Conservation (phyloP, 2,329 filamentous ascomycete species). For the Didymosphaeria variabile region DNA sequence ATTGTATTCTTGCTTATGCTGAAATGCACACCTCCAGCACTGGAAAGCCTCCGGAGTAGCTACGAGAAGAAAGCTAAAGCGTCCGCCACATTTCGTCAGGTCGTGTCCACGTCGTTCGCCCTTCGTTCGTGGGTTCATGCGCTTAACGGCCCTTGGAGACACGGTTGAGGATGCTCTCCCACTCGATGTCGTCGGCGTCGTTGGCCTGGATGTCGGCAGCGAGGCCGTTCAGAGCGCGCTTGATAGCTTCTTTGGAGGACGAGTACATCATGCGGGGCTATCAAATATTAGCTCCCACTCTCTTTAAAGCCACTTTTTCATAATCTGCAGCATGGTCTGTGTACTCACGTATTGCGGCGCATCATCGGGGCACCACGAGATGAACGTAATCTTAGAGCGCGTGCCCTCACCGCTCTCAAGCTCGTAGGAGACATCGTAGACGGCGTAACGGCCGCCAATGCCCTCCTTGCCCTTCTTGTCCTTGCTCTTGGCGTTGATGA, state of each 20-base stretch:
- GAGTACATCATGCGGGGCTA: conserved; percentile 91
- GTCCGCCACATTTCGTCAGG: conserved; percentile 20
- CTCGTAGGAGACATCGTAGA: conserved; percentile 85
- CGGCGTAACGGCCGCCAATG: conserved; percentile 78
- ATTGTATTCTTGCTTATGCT: conserved; percentile 10
- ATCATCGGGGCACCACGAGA: conserved; percentile 64
- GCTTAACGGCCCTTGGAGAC: conserved; percentile 62
- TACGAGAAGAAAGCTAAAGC: conserved; percentile 17
- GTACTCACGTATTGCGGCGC: conserved; percentile 75
- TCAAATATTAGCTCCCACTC: conserved; percentile 22
- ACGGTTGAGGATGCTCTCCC: conserved; percentile 69
- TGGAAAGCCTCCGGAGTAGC: conserved; percentile 8
- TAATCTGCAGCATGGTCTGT: not conserved
- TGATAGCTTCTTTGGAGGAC: conserved; percentile 86
- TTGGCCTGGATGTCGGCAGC: conserved; percentile 84
- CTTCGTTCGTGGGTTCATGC: not conserved
- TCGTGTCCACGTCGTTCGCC: conserved; percentile 19
- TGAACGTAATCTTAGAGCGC: conserved; percentile 63
- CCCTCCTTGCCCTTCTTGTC: conserved; percentile 67
- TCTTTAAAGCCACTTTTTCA: not conserved
- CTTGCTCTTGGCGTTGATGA: conserved; percentile 77
- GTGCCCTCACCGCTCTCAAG: conserved; percentile 76
- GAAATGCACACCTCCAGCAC: conserved; percentile 4
- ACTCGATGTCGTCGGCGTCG: conserved; percentile 83
- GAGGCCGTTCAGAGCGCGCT: conserved; percentile 79